phyloP scores from a whole-genome alignment of 441 rosid genomes.

The Viola pubescens region DNA sequence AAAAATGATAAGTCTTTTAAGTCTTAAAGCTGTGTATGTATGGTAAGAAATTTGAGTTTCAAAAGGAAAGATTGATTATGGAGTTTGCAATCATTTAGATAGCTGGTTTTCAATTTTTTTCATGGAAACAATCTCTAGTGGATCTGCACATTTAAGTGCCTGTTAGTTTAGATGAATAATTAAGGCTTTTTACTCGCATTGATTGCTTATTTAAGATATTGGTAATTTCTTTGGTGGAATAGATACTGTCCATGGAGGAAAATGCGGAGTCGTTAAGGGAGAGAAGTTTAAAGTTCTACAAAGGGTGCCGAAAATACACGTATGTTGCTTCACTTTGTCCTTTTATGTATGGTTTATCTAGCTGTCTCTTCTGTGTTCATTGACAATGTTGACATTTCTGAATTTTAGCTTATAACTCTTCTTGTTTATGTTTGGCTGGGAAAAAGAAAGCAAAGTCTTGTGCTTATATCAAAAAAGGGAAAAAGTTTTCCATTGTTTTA shows the following conservation, averaged over 20 bases:
- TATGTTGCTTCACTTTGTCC: slow-evolving; percentile 26
- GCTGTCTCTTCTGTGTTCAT: neutral
- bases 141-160: too few relatives aligned
- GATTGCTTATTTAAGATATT: neutral
- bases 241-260: slow-evolving; percentile 93
- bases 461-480: neutral
- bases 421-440: neutral
- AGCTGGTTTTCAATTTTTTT: too few relatives aligned
- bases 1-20: too few relatives aligned
- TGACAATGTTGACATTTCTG: neutral
- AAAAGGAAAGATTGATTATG: too few relatives aligned
- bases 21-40: too few relatives aligned
- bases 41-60: too few relatives aligned
- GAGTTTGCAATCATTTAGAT: too few relatives aligned
- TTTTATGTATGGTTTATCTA: neutral
- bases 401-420: neutral
- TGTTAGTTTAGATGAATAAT: too few relatives aligned
- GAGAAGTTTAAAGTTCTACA: slow-evolving; percentile 86
- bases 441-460: neutral
- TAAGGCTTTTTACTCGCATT: too few relatives aligned
- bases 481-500: neutral
- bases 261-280: slow-evolving; percentile 78
- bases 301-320: slow-evolving; percentile 99
- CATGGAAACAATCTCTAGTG: too few relatives aligned
- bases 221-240: slow-evolving; percentile 29